phyloP scores from a whole-genome alignment of 345 rosid species.

The Rubroshorea leprosula region DNA sequence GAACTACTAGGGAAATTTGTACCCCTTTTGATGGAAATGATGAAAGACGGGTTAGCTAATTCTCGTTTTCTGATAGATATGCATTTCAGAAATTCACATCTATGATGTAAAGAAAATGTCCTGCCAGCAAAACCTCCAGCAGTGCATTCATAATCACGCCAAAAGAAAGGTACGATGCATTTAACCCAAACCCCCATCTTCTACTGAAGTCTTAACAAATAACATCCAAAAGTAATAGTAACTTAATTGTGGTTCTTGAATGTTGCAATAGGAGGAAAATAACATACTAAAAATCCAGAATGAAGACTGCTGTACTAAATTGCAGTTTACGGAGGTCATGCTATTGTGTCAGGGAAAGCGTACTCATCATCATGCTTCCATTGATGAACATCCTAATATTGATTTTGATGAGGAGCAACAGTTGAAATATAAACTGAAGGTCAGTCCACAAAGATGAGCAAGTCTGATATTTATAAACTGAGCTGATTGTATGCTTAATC shows the following conservation, averaged over 20 bases:
- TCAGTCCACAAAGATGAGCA: constrained; percentile 23
- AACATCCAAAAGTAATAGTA: background rate
- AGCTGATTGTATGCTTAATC: too few species aligned
- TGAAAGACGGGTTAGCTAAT: constrained; percentile 56
- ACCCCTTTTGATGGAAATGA: constrained; percentile 17
- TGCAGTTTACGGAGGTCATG: constrained; percentile 45
- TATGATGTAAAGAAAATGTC: constrained; percentile 49
- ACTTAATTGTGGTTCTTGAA: background rate
- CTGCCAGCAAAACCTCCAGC: constrained; percentile 84
- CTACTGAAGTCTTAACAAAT: too few species aligned
- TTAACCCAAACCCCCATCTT: background rate
- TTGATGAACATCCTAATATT: constrained; percentile 41
- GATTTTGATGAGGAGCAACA: constrained; percentile 54
- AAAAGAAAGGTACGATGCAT: constrained; percentile 70
- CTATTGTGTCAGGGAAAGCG: constrained; percentile 75
- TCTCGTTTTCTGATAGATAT: constrained; percentile 12
- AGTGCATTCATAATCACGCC: constrained; percentile 84
- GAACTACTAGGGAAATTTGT: constrained; percentile 22
- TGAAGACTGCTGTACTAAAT: constrained; percentile 62
- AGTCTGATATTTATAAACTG: too few species aligned
- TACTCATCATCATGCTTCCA: constrained; percentile 56
- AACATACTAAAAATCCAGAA: constrained; percentile 62
- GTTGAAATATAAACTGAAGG: constrained; percentile 52
- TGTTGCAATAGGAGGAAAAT: constrained; percentile 77
- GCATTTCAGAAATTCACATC: constrained; percentile 12